phyloP scores from a whole-genome alignment of 2,329 filamentous ascomycete species.

The Hymenoscyphus repandus region DNA sequence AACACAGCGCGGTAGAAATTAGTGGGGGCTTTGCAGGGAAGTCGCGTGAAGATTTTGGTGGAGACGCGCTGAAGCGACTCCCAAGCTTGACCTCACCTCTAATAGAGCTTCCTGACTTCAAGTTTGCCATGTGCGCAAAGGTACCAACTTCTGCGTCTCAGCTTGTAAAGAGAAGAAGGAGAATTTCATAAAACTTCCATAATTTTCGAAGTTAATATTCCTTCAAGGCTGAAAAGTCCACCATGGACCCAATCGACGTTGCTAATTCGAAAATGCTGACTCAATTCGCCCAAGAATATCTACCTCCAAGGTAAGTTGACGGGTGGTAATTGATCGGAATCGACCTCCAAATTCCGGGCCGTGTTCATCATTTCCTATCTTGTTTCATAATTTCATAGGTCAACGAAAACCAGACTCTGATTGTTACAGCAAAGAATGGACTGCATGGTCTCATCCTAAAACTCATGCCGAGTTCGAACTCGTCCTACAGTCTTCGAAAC shows the following conservation, averaged over 20 bases:
- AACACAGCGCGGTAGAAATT: no score
- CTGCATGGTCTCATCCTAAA: slow-evolving; percentile 46
- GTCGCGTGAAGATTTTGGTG: no score
- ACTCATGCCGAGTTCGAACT: slow-evolving; percentile 40
- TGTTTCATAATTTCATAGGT: background rate
- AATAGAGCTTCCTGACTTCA: no score
- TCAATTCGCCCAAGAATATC: slow-evolving; percentile 44
- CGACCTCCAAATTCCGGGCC: background rate
- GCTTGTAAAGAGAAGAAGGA: no score
- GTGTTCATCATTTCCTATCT: background rate
- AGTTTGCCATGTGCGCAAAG: no score
- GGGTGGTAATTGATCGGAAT: background rate
- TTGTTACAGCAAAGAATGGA: slow-evolving; percentile 13
- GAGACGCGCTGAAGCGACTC: no score
- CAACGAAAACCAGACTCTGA: background rate
- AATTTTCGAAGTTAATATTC: no score
- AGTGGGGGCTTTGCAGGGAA: no score
- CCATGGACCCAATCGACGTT: slow-evolving; percentile 35
- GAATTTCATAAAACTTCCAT: no score
- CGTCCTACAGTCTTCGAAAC: slow-evolving; percentile 36
- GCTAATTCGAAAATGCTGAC: slow-evolving; percentile 44
- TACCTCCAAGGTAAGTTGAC: slow-evolving; percentile 41
- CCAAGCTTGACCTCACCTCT: no score
- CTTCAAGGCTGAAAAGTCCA: no score
- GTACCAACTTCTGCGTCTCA: no score